Percentiles rank a stretch among this genome's conserved stretches.
Evolutionary conservation across 2,329 filamentous ascomycete species (phyloP).

Genomic region (Paramyrothecium sp.): DNA sequence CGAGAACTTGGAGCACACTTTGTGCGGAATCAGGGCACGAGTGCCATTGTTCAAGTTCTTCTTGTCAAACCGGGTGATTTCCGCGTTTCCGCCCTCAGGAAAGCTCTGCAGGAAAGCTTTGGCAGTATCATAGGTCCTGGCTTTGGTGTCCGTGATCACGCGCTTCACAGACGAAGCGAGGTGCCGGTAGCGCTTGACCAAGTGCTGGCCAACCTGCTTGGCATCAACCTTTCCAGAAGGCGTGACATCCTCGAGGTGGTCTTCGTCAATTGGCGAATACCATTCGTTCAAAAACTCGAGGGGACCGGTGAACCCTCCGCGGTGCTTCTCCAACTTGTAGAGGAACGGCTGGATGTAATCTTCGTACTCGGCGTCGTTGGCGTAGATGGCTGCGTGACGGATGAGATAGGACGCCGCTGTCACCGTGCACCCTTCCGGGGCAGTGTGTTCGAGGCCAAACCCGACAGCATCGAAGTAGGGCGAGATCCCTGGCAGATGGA

Average conservation of each 20-base stretch:
- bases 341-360: constrained; percentile 19
- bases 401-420: constrained; percentile 19
- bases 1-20: constrained; percentile 17
- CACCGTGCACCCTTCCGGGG: constrained; percentile 17
- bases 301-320: constrained; percentile 15
- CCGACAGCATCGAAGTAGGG: constrained; percentile 20
- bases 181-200: constrained; percentile 15
- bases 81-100: constrained; percentile 10
- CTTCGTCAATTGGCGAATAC: constrained; percentile 18
- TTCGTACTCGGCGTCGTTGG: constrained; percentile 19
- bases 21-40: constrained; percentile 19
- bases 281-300: constrained; percentile 15
- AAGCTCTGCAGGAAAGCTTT: constrained; percentile 13
- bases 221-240: constrained; percentile 17
- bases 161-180: constrained; percentile 17
- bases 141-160: constrained; percentile 17
- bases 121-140: constrained; percentile 18
- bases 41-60: constrained; percentile 16
- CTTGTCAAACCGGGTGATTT: constrained; percentile 16
- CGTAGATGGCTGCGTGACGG: constrained; percentile 18
- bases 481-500: constrained; percentile 19
- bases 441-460: constrained; percentile 15
- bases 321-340: constrained; percentile 16
- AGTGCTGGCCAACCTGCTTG: constrained; percentile 12
- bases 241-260: constrained; percentile 17